These are phyloP conservation scores for Kalaharituber pfeilii DNA, from an alignment of 2,329 filamentous ascomycete species.

Conservation along the genomic window DNA sequence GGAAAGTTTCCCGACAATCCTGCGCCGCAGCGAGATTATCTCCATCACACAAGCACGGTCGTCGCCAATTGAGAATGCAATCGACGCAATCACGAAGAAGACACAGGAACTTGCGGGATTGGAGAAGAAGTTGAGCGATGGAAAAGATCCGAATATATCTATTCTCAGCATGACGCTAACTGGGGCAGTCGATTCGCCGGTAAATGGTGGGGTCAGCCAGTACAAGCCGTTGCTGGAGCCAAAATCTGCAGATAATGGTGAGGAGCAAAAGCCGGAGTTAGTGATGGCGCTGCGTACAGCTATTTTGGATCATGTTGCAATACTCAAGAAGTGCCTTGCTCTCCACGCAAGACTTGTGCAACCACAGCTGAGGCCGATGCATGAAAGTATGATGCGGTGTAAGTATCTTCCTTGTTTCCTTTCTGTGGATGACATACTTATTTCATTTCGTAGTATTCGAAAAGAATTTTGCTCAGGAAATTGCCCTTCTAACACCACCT, in stretches of 20 bases:
- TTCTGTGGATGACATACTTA: background rate
- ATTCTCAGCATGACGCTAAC: slow-evolving; percentile 14
- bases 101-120: slow-evolving; percentile 65
- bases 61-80: slow-evolving; percentile 63
- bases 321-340: slow-evolving; percentile 64
- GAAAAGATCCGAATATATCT: slow-evolving; percentile 23
- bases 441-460: slow-evolving; percentile 37
- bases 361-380: slow-evolving; percentile 38
- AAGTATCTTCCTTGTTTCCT: slow-evolving; percentile 28
- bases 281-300: slow-evolving; percentile 71
- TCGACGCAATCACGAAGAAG: slow-evolving; percentile 81
- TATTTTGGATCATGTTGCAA: slow-evolving; percentile 72
- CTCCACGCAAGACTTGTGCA: slow-evolving; percentile 48
- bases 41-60: slow-evolving; percentile 48
- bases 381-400: slow-evolving; percentile 48
- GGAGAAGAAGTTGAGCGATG: slow-evolving; percentile 50
- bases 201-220: slow-evolving; percentile 22
- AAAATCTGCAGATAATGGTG: slow-evolving; percentile 30
- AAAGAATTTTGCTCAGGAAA: slow-evolving; percentile 34
- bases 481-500: slow-evolving; percentile 26
- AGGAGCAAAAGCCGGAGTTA: slow-evolving; percentile 35
- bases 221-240: slow-evolving; percentile 19
- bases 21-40: slow-evolving; percentile 72
- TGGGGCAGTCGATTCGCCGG: slow-evolving; percentile 18
- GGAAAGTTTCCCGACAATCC: slow-evolving; percentile 77